Evolutionary conservation across 306 rosid species (phyloP).

Genomic region (Quercus suber): DNA sequence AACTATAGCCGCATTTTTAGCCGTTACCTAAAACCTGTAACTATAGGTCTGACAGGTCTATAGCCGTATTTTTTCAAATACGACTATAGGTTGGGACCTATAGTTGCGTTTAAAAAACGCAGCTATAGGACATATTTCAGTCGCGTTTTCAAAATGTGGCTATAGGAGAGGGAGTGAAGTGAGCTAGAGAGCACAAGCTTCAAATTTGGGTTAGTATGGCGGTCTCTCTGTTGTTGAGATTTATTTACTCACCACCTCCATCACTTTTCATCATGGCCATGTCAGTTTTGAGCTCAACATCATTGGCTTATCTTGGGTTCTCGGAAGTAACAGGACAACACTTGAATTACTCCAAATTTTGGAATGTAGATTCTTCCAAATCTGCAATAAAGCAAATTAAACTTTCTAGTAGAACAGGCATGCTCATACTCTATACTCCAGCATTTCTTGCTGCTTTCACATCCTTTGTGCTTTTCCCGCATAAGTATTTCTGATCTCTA

Average conservation of each 20-base stretch:
- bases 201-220: conserved; percentile 1
- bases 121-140: too few relatives aligned
- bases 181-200: too few relatives aligned
- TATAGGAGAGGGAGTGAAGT: too few relatives aligned
- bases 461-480: conserved; percentile 40
- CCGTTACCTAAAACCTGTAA: too few relatives aligned
- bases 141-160: too few relatives aligned
- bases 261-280: conserved; percentile 41
- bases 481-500: conserved; percentile 24
- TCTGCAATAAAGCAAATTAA: conserved; percentile 4
- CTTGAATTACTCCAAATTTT: conserved; percentile 68
- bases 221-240: conserved; percentile 2
- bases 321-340: conserved; percentile 55
- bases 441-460: conserved; percentile 52
- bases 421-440: conserved; percentile 62
- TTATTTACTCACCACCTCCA: conserved; percentile 49
- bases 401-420: conserved; percentile 48
- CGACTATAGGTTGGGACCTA: too few relatives aligned
- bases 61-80: too few relatives aligned
- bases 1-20: too few relatives aligned
- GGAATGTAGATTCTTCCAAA: conserved; percentile 7
- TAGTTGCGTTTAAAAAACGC: too few relatives aligned
- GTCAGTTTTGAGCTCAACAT: conserved; percentile 36
- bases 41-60: too few relatives aligned
- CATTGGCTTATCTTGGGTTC: conserved; percentile 13